Evolutionary conservation across 495 filamentous ascomycete genomes (phyloP), one percentile per base, ranked within the genome.

Genomic region (Aspergillus diversus): DNA sequence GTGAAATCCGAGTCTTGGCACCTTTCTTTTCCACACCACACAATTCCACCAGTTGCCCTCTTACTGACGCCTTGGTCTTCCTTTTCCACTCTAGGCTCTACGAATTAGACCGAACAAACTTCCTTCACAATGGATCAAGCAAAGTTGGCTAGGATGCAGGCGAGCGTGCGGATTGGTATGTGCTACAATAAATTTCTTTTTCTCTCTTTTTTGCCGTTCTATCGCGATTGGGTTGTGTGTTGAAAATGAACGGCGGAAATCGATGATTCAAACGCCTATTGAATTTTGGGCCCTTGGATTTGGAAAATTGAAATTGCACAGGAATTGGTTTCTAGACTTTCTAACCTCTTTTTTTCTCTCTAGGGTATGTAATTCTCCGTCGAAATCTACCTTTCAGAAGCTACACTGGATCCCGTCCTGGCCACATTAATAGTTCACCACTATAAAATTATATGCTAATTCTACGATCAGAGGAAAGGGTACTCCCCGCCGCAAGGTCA

Each of bases 401-500:
- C 39, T 9, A 50, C 21, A 27, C 2, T 27, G 21, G 21, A 27
- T 27, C 2, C 21, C 21, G 21, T 27, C 21, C 21, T 27, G 1
- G 21, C 21, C 21, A 27, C 21, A 27, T 27, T 27, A 27, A 27
- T 27, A 27, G 21, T 27, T 27, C 21, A 27, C 21, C 21, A 27
- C 21, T 27, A 27, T 27, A 27, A 27, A 27, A 27, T 27, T 2
- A 27, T 27, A 27, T 27, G 21, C 50, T 58, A 31, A 43, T 55
- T 42, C 33, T 27, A 39, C 21, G 32, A 42, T 66, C 73, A 97
- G 95, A 80, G 95, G 95, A 82, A 99, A 98, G 87, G 95, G 95
- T 70, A 98, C 95, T 65, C 96, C 95, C 71, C 85, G 95, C 80
- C 88, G 96, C 83, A 97, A 97, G 85, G 87, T 96, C 77, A 98